phyloP scores from a whole-genome alignment of 352 stramenopile species.

The Globisporangium rhizosaccharum region DNA sequence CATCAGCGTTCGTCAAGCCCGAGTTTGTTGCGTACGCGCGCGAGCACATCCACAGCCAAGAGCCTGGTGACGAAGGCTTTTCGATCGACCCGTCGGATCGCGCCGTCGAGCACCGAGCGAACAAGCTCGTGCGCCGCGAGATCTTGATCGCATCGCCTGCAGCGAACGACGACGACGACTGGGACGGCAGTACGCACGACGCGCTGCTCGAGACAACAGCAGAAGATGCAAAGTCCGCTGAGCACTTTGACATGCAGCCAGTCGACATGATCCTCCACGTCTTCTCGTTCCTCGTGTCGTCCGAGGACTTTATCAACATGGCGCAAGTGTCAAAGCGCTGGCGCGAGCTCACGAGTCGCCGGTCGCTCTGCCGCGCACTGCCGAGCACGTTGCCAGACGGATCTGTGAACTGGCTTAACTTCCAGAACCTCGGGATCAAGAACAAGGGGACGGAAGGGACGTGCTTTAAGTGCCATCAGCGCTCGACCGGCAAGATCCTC shows the following conservation, averaged over 20 bases:
- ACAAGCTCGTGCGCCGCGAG: constrained; percentile 79
- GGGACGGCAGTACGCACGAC: constrained; percentile 34
- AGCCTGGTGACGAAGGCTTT: constrained; percentile 75
- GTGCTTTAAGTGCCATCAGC: constrained; percentile 84
- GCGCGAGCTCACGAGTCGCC: constrained; percentile 67
- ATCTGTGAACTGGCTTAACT: constrained; percentile 84
- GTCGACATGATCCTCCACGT: constrained; percentile 87
- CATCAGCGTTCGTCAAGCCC: constrained; percentile 2
- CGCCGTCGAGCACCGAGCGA: constrained; percentile 75
- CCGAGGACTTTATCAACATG: constrained; percentile 69
- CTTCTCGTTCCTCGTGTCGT: constrained; percentile 78
- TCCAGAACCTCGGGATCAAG: constrained; percentile 86
- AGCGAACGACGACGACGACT: constrained; percentile 75
- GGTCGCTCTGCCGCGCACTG: constrained; percentile 66
- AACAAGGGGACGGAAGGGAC: constrained; percentile 88
- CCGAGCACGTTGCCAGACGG: constrained; percentile 62
- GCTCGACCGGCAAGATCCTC: constrained; percentile 78
- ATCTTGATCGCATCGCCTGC: constrained; percentile 81
- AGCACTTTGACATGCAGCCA: constrained; percentile 83
- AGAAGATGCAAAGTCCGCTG: constrained; percentile 31
- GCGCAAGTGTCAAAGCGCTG: constrained; percentile 72
- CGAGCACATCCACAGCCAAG: constrained; percentile 76
- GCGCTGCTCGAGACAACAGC: constrained; percentile 28
- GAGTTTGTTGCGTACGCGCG: constrained; percentile 69
- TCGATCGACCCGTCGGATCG: constrained; percentile 83